Evolutionary conservation across 2,329 filamentous ascomycete species (phyloP).

Genomic region (Neurospora sp.): DNA sequence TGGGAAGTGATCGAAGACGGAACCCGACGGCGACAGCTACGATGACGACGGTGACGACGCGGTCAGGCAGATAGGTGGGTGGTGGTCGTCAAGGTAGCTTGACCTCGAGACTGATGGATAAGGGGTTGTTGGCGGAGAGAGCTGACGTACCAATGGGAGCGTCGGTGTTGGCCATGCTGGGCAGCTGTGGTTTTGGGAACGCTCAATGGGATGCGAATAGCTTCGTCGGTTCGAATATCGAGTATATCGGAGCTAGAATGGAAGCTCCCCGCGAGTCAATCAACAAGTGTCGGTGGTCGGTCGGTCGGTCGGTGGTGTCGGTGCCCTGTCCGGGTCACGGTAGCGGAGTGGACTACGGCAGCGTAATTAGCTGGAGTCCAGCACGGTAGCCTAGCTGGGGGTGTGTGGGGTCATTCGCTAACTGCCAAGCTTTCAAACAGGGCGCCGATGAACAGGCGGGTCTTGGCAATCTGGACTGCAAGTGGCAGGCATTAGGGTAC

Average conservation of each 20-base stretch:
- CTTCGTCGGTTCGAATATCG: background rate
- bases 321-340: background rate
- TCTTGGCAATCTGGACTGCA: background rate
- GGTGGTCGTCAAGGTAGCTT: background rate
- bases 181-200: background rate
- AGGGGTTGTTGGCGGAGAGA: background rate
- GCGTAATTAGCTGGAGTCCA: background rate
- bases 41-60: background rate
- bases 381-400: background rate
- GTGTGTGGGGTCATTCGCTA: background rate
- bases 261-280: background rate
- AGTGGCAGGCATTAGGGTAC: background rate
- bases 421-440: background rate
- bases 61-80: background rate
- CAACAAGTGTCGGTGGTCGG: background rate
- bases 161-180: conserved; percentile 36
- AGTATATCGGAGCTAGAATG: background rate
- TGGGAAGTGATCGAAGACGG: background rate
- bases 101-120: background rate
- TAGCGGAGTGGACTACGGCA: background rate
- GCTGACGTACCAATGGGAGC: conserved; percentile 43
- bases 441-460: background rate
- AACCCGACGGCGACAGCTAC: background rate
- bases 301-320: background rate
- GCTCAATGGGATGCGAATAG: background rate